These are phyloP conservation scores for Croton setiger DNA, from an alignment of 441 rosid species.

Conservation along the genomic window DNA sequence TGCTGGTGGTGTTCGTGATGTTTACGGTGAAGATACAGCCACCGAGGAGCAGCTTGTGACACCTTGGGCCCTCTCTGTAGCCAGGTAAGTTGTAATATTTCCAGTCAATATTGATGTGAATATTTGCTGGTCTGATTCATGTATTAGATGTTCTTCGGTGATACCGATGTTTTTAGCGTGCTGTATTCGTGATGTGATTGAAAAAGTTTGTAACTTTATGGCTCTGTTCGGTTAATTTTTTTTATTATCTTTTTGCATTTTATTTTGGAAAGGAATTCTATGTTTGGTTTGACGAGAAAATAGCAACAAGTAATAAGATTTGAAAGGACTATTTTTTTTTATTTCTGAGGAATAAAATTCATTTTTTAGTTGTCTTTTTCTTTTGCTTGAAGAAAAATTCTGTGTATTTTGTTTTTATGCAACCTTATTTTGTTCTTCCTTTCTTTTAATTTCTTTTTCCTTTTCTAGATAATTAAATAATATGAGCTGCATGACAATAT, in stretches of 20 bases:
- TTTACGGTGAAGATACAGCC: slow-evolving; percentile 76
- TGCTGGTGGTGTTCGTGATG: slow-evolving; percentile 58
- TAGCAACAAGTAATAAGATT: neutral
- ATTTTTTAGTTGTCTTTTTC: neutral
- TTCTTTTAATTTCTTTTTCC: neutral
- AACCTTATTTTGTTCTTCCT: neutral
- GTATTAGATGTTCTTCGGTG: neutral
- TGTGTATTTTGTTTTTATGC: slow-evolving; percentile 3
- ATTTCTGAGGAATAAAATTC: neutral
- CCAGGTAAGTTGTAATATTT: slow-evolving; percentile 43
- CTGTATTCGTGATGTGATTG: neutral
- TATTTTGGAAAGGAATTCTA: neutral
- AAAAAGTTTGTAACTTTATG: neutral
- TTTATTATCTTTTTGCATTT: neutral
- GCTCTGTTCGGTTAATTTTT: neutral
- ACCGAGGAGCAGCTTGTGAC: slow-evolving; percentile 76
- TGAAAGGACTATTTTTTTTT: neutral
- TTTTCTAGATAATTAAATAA: neutral
- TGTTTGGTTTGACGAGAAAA: neutral
- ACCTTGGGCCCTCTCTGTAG: slow-evolving; percentile 88
- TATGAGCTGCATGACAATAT: neutral
- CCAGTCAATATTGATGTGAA: neutral
- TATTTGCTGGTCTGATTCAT: neutral
- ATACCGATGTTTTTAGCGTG: slow-evolving; percentile 8
- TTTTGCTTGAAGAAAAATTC: neutral